These are phyloP conservation scores for Vitis riparia DNA, from an alignment of 164 flowering plant genomes.

Conservation along the genomic window DNA sequence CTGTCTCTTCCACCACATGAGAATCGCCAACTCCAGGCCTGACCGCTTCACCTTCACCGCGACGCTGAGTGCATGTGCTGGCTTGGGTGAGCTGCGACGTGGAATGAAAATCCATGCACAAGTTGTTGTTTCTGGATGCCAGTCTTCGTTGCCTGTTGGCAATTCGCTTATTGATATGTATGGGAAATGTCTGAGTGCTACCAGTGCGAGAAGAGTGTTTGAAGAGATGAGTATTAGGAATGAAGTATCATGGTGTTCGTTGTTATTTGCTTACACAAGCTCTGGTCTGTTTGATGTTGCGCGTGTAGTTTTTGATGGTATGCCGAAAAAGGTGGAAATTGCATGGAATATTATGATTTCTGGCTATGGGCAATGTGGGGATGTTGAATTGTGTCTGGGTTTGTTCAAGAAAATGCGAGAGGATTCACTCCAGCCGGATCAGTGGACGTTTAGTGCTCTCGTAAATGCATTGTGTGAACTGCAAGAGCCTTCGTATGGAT, in stretches of 20 bases:
- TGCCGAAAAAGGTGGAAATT: constrained; percentile 46
- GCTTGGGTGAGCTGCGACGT: constrained; percentile 16
- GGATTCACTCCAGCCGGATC: constrained; percentile 39
- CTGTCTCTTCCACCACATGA: constrained; percentile 48
- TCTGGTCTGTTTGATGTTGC: constrained; percentile 38
- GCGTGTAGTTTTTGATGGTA: constrained; percentile 28
- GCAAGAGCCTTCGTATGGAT: constrained; percentile 35
- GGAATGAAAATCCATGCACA: constrained; percentile 59
- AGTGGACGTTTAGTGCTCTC: constrained; percentile 60
- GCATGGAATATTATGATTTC: constrained; percentile 70
- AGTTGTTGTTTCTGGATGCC: constrained; percentile 43
- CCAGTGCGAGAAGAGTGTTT: constrained; percentile 45
- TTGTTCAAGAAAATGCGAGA: constrained; percentile 49
- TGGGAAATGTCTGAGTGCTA: constrained; percentile 55
- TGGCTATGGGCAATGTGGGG: constrained; percentile 45
- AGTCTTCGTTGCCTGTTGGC: constrained; percentile 45
- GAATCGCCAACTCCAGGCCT: constrained; percentile 33
- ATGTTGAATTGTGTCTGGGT: constrained; percentile 32
- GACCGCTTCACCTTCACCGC: constrained; percentile 68
- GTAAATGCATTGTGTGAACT: constrained; percentile 53
- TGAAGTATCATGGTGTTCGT: constrained; percentile 75
- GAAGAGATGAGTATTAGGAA: constrained; percentile 43
- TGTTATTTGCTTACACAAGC: constrained; percentile 54
- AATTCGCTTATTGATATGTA: constrained; percentile 76
- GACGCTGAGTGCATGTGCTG: constrained; percentile 46